phyloP scores from a whole-genome alignment of 768 basidiomycete genomes.

The Harrya chromipes region DNA sequence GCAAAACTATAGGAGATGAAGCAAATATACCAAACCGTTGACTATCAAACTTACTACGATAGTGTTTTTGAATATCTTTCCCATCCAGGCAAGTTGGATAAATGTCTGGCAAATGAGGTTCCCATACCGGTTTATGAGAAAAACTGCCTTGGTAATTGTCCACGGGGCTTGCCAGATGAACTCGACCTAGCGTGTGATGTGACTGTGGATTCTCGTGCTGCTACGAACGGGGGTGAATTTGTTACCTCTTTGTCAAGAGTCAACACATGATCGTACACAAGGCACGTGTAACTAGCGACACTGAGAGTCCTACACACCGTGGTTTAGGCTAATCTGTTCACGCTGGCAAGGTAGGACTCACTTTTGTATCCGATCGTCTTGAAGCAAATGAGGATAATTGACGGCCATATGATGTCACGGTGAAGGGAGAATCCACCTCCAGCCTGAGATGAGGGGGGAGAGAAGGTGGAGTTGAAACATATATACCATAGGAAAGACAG shows the following conservation, averaged over 20 bases:
- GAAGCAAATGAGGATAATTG: too few relatives aligned
- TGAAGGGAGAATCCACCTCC: too few relatives aligned
- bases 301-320: too few relatives aligned
- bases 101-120: conserved; percentile 13
- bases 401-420: too few relatives aligned
- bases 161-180: conserved; percentile 18
- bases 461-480: too few relatives aligned
- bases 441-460: too few relatives aligned
- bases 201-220: background rate
- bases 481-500: too few relatives aligned
- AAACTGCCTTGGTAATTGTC: conserved; percentile 9
- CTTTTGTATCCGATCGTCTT: too few relatives aligned
- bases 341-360: too few relatives aligned
- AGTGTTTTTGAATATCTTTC: background rate
- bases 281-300: conserved; percentile 20
- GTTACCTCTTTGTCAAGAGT: conserved; percentile 12
- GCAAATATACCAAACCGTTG: background rate
- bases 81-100: conserved; percentile 4
- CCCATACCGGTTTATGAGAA: conserved; percentile 17
- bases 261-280: conserved; percentile 26
- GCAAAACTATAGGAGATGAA: conserved; percentile 8
- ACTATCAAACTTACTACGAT: background rate
- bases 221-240: conserved; percentile 15
- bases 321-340: too few relatives aligned
- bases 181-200: conserved; percentile 6